Base-by-base conservation (phyloP, 73 alveolate genomes). In the Paramecium biaurelia region DNA sequence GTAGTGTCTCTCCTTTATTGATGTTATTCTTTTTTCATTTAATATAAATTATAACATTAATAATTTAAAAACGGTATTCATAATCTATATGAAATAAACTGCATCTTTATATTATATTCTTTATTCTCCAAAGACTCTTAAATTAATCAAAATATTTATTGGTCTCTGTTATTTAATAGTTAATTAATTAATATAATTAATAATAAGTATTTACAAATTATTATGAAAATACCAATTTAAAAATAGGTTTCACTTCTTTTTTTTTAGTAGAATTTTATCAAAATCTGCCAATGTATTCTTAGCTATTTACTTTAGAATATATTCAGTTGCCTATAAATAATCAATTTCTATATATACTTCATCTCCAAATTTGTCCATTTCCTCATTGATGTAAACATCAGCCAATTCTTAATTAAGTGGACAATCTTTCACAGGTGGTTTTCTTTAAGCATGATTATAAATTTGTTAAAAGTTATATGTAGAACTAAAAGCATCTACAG, bases 401-500 rank as follows among this genome's bases (percentile, higher is more conserved):
- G 23, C 56, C 58, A 72, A 72, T 11, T 72, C 86, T 14, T 72
- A 34, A 35, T n/a, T 35, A 1, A 72, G 1, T 35, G 32, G 45
- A 72, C 86, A 72, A n/a, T 72, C 86, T 20, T 34, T 72, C 12
- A 26, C 20, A 32, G 86, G 86, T 1, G 86, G 58, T 37, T 38
- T 72, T 72, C 58, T 72, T 3, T 42, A 72, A 63, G 49, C 84
- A 26, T 63, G 84, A 23, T 63, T 23, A 41, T 63, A 63, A 9
- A 63, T 63, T 26, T 63, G 15, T 6, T 63, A 26, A 26, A 63
- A 30, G 7, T 26, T 63, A 9, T 63, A 63, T 1, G 41, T 1
- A 7, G 84, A 63, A 30, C 45, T 72, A 12, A 72, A 28, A 35
- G 86, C 86, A 72, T 72, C 86, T 21, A 72, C 10, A 15, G 86